A percentile compares a stretch with the other conserved stretches of the same genome.
These are phyloP conservation scores for Saussurea involucrata DNA, from an alignment of 129 eudicot genomes.

Conservation along the genomic window DNA sequence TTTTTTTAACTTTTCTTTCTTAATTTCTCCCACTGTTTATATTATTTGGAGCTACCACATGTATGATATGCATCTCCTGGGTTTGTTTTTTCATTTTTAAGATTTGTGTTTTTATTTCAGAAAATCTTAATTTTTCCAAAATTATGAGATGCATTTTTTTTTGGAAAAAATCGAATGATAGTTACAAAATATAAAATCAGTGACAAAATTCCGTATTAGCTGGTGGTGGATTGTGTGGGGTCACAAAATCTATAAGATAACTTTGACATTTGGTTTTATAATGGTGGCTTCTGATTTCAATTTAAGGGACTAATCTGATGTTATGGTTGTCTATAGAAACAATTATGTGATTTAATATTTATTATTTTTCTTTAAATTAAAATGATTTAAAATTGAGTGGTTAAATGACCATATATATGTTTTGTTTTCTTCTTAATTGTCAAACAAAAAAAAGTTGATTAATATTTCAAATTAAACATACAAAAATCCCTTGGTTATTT, in stretches of 20 bases:
- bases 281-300: background rate
- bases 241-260: constrained; percentile 14
- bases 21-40: background rate
- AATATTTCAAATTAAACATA: background rate
- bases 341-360: background rate
- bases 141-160: background rate
- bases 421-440: background rate
- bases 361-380: background rate
- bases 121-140: background rate
- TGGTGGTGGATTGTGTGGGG: constrained; percentile 30
- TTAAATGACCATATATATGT: background rate
- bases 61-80: background rate
- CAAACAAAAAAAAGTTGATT: background rate
- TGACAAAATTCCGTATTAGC: constrained; percentile 2
- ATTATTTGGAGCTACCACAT: background rate
- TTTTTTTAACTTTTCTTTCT: too few species aligned
- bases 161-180: constrained; percentile 8
- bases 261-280: constrained; percentile 3
- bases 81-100: background rate
- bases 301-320: background rate
- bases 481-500: background rate
- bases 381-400: background rate
- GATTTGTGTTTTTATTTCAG: background rate
- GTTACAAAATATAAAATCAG: constrained; percentile 4
- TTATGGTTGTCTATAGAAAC: background rate